Percentiles rank a stretch among this genome's conserved stretches.
These are phyloP conservation scores for Verticillium tricorpus DNA, from an alignment of 2,329 filamentous ascomycete genomes.

Conservation along the genomic window DNA sequence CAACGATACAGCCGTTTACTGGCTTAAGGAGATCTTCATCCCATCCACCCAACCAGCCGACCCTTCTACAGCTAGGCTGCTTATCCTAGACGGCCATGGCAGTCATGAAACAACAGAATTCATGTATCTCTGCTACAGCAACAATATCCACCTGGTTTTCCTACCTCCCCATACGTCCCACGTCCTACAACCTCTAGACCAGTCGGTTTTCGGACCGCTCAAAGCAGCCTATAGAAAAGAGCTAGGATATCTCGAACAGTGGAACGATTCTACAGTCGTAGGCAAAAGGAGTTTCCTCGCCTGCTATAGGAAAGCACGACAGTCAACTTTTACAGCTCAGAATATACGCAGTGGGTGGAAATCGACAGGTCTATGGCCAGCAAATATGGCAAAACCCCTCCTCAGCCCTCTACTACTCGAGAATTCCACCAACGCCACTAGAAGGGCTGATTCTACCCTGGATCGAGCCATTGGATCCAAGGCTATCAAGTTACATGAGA, in stretches of 20 bases:
- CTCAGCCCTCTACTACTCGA: background rate
- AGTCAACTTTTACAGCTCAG: background rate
- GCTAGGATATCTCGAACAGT: background rate
- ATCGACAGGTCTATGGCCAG: conserved; percentile 1
- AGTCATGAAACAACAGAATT: background rate
- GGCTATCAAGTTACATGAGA: background rate
- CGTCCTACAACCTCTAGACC: conserved; percentile 1
- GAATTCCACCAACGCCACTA: background rate
- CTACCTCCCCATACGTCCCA: conserved; percentile 1
- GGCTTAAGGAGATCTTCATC: conserved; percentile 4
- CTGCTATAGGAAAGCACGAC: background rate
- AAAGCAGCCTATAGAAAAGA: too few species aligned
- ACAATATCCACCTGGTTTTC: conserved; percentile 1
- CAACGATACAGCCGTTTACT: background rate
- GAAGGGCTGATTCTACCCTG: background rate
- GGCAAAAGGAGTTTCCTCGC: background rate
- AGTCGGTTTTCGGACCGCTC: background rate
- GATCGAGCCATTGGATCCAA: background rate
- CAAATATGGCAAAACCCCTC: background rate
- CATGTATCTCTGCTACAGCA: background rate
- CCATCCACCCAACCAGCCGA: background rate
- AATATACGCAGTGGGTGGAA: background rate
- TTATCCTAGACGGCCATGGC: conserved; percentile 2
- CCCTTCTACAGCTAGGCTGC: background rate
- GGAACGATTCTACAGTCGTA: background rate